Percentiles rank a stretch among this genome's conserved stretches.
Conservation (phyloP, 768 basidiomycete genomes). For the Suillus hirtellus region DNA sequence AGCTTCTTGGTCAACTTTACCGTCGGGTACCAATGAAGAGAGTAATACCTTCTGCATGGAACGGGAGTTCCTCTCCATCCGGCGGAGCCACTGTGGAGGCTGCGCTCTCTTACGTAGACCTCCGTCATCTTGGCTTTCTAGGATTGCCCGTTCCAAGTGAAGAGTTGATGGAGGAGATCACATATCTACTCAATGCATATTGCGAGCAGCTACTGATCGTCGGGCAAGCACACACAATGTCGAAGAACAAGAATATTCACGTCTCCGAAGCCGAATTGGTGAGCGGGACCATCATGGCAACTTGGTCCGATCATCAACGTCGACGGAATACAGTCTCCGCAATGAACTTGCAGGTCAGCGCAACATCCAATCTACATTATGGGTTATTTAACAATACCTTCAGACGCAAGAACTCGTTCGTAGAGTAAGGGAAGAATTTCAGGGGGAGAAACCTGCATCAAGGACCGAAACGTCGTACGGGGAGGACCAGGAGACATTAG, state of each 20-base stretch:
- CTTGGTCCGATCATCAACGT: conserved; percentile 43
- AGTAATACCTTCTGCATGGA: conserved; percentile 31
- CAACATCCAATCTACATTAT: background rate
- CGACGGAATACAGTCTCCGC: conserved; percentile 38
- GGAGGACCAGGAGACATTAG: conserved; percentile 1
- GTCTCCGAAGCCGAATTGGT: conserved; percentile 45
- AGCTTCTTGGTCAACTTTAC: conserved; percentile 63
- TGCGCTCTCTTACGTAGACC: conserved; percentile 24
- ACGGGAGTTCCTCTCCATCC: conserved; percentile 21
- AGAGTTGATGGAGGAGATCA: conserved; percentile 39
- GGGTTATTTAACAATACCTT: conserved; percentile 10
- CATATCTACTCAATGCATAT: conserved; percentile 37
- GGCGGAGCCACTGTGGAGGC: conserved; percentile 26
- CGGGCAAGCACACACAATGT: conserved; percentile 37
- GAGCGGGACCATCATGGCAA: conserved; percentile 47
- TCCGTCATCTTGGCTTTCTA: conserved; percentile 33
- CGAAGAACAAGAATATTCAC: conserved; percentile 34
- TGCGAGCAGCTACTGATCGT: conserved; percentile 34
- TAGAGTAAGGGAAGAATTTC: conserved; percentile 36
- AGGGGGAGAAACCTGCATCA: conserved; percentile 10
- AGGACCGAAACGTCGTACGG: conserved; percentile 13
- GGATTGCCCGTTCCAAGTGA: conserved; percentile 21
- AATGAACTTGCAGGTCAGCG: conserved; percentile 45
- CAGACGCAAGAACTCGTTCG: conserved; percentile 42
- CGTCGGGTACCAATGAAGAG: conserved; percentile 44